A percentile compares a stretch with the other conserved stretches of the same genome.
These are phyloP conservation scores for Dispira parvispora DNA, from an alignment of 192 early-diverging fungal genomes.

Conservation along the genomic window DNA sequence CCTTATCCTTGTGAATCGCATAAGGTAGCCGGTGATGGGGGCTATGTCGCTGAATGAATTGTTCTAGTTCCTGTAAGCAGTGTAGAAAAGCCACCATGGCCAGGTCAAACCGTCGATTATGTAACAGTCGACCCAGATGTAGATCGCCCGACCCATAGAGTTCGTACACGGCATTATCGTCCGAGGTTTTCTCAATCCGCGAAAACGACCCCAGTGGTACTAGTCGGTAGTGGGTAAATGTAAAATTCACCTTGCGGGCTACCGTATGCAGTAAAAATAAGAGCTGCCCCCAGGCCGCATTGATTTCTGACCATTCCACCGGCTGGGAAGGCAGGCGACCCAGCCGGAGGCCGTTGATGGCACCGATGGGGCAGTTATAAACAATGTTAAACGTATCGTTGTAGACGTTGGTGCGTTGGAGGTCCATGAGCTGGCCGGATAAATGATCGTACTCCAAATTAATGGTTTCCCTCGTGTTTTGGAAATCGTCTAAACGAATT, in stretches of 20 bases:
- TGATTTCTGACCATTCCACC: conserved; percentile 94
- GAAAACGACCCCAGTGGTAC: conserved; percentile 89
- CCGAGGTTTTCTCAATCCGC: conserved; percentile 67
- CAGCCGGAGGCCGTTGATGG: conserved; percentile 86
- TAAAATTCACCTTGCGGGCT: conserved; percentile 65
- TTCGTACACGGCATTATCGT: conserved; percentile 56
- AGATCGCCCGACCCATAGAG: conserved; percentile 80
- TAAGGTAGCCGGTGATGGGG: conserved; percentile 68
- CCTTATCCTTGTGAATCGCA: conserved; percentile 75
- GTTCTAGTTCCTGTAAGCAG: conserved; percentile 77
- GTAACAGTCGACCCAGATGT: conserved; percentile 54
- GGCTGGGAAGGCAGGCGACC: conserved; percentile 58
- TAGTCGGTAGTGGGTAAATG: conserved; percentile 67
- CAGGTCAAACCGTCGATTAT: conserved; percentile 70
- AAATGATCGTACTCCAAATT: conserved; percentile 65
- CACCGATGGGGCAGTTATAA: conserved; percentile 71
- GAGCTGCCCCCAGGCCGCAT: conserved; percentile 88
- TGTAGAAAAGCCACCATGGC: conserved; percentile 80
- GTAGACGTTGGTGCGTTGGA: conserved; percentile 87
- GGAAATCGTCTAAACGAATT: conserved; percentile 37
- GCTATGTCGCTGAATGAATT: conserved; percentile 59
- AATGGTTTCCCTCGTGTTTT: conserved; percentile 62
- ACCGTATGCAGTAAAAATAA: conserved; percentile 73
- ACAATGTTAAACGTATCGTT: conserved; percentile 88
- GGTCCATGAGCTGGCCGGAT: conserved; percentile 52